Base-by-base conservation (phyloP, 2,329 filamentous ascomycete species). In the Hymenoscyphus infarciens region DNA sequence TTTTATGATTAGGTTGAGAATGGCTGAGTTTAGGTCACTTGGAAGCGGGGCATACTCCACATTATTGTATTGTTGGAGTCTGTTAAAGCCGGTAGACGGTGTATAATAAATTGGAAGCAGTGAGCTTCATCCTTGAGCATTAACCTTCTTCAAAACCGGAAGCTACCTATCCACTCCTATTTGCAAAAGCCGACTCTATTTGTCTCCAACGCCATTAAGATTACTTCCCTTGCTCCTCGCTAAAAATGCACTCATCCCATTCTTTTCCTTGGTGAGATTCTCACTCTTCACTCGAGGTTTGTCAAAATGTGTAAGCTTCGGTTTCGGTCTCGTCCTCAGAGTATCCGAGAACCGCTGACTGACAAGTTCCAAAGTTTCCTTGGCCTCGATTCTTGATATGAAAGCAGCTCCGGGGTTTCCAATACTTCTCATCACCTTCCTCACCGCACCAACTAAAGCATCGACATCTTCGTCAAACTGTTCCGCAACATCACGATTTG, bases 401-500 rank as follows among this genome's bases (percentile, higher is more conserved):
- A 89, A 86, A 25, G 86, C 86, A 54, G 91, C 88, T 49, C 90
- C 91, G 1, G 87, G 83, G 70, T 92, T 90, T 63, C 87, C 83
- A 70, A 96, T 96, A 45, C 82, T 82, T 62, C 79, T 78, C 75
- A 80, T 81, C 35, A 87, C 77, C 16, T 76, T 74, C 66, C 87
- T 85, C 59, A 96, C 78, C 38, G 78, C 79, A 19, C 77, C 75
- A 1, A 85, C 81, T 4, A 97, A 79, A 25, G 77, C 78, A 74
- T 97, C 92, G 38, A 97, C 79, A 11, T 86, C 80, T 5, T 77
- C 75, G 71, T 97, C 91, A 78, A 94, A 96, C 2, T 77, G 73
- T 56, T 82, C 78, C 13, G 76, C 78, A 52, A 71, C 67, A 56
- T 77, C 74, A 53, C 68, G 57, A 55, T 74, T 74, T 6, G 63